A percentile compares a stretch with the other conserved stretches of the same genome.
Evolutionary conservation across 371 early-diverging fungal species (phyloP).

Genomic region (Mortierella sp.): DNA sequence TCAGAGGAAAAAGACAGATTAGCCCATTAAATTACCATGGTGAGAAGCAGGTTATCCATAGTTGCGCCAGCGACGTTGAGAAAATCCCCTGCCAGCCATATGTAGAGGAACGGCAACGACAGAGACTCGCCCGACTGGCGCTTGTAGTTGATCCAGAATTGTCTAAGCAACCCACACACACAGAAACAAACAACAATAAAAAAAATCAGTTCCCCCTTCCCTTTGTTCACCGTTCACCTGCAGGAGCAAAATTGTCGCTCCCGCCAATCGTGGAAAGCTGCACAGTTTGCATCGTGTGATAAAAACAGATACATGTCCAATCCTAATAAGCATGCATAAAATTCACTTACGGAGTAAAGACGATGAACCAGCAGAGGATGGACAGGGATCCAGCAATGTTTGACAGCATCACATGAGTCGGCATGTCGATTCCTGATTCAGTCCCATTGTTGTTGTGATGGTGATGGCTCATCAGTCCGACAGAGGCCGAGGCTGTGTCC

Average conservation of each 20-base stretch:
- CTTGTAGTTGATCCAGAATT: constrained; percentile 72
- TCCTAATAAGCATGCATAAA: too few species aligned
- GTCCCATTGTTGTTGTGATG: constrained; percentile 7
- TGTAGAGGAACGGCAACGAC: constrained; percentile 77
- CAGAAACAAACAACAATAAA: not conserved
- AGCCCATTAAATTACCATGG: constrained; percentile 74
- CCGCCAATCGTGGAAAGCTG: too few species aligned
- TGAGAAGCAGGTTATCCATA: constrained; percentile 77
- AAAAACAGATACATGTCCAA: not conserved
- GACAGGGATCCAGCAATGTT: constrained; percentile 64
- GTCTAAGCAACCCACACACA: constrained; percentile 58
- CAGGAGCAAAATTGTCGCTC: too few species aligned
- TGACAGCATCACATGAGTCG: constrained; percentile 24
- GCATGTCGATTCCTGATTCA: not conserved
- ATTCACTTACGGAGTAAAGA: constrained; percentile 81
- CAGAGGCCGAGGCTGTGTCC: not conserved
- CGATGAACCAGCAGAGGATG: constrained; percentile 76
- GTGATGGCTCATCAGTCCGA: constrained; percentile 11
- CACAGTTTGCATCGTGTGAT: too few species aligned
- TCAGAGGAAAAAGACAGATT: too few species aligned
- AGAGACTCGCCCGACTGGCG: constrained; percentile 73
- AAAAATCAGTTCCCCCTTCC: not conserved
- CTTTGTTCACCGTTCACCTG: not conserved
- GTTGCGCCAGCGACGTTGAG: constrained; percentile 83
- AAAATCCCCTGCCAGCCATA: constrained; percentile 88